Evolutionary conservation across 2,329 filamentous ascomycete genomes (phyloP).

Genomic region (Pyrenochaeta sp.): DNA sequence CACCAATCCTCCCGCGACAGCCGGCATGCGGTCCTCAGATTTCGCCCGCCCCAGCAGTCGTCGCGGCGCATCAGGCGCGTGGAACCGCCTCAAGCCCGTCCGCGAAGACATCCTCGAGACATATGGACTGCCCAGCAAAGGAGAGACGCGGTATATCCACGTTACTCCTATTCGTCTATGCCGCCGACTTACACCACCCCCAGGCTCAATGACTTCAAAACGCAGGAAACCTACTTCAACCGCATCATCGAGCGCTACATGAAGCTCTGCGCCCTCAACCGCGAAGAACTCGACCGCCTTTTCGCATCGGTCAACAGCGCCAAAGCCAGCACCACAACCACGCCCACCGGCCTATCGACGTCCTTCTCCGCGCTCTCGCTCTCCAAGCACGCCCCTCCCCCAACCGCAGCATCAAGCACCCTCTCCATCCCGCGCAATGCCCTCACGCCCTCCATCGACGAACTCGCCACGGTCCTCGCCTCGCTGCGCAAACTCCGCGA

Average conservation of each 20-base stretch:
- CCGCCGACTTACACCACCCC: background rate
- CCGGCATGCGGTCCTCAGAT: constrained; percentile 40
- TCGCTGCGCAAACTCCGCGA: constrained; percentile 93
- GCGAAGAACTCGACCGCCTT: constrained; percentile 75
- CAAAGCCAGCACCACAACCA: constrained; percentile 3
- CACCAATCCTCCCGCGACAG: background rate
- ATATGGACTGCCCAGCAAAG: constrained; percentile 88
- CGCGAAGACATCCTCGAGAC: constrained; percentile 78
- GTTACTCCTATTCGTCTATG: background rate
- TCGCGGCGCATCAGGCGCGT: constrained; percentile 48
- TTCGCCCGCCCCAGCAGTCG: constrained; percentile 44
- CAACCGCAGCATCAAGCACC: constrained; percentile 7
- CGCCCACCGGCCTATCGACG: constrained; percentile 14
- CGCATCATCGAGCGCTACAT: constrained; percentile 90
- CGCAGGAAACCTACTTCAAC: constrained; percentile 85
- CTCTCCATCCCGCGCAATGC: constrained; percentile 32
- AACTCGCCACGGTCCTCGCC: constrained; percentile 77
- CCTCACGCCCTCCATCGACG: constrained; percentile 51
- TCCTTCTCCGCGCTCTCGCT: constrained; percentile 24
- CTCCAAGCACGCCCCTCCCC: constrained; percentile 24
- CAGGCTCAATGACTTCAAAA: constrained; percentile 68
- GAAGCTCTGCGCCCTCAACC: constrained; percentile 81
- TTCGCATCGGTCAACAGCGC: constrained; percentile 69
- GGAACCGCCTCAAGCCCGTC: constrained; percentile 69
- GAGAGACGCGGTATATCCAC: constrained; percentile 75